Conservation (phyloP, 805 yeast genomes). For the Monosporozyma solicola region DNA sequence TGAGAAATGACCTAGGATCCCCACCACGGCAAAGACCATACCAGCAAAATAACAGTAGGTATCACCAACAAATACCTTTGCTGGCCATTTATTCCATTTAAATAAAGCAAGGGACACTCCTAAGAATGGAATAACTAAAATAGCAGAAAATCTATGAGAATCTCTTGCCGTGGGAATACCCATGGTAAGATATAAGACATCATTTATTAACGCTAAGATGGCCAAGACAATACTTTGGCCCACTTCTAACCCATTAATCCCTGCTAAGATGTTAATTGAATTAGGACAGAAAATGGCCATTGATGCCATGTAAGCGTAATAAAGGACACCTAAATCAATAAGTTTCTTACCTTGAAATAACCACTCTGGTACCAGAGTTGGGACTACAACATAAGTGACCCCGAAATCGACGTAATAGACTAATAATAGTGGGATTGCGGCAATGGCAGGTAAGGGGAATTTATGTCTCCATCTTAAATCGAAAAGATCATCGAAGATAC, state of each 20-base stretch:
- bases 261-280: slow-evolving; percentile 91
- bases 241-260: slow-evolving; percentile 92
- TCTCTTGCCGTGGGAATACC: slow-evolving; percentile 53
- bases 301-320: slow-evolving; percentile 84
- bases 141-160: slow-evolving; percentile 73
- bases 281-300: slow-evolving; percentile 92
- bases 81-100: slow-evolving; percentile 82
- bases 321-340: slow-evolving; percentile 68
- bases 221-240: slow-evolving; percentile 86
- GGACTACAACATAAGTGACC: slow-evolving; percentile 78
- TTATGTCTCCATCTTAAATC: slow-evolving; percentile 97
- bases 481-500: slow-evolving; percentile 88
- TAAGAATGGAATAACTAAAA: slow-evolving; percentile 73
- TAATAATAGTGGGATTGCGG: slow-evolving; percentile 80
- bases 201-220: slow-evolving; percentile 63
- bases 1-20: slow-evolving; percentile 92
- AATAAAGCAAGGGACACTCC: slow-evolving; percentile 76
- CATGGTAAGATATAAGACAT: slow-evolving; percentile 54
- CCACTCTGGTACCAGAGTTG: slow-evolving; percentile 47
- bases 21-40: slow-evolving; percentile 96
- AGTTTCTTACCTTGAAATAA: slow-evolving; percentile 29
- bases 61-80: slow-evolving; percentile 92
- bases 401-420: slow-evolving; percentile 94
- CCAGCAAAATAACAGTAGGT: slow-evolving; percentile 97
- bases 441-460: slow-evolving; percentile 90